These are phyloP conservation scores for Tubosaeta brunneosetosa DNA, from an alignment of 768 basidiomycete genomes.

Conservation along the genomic window DNA sequence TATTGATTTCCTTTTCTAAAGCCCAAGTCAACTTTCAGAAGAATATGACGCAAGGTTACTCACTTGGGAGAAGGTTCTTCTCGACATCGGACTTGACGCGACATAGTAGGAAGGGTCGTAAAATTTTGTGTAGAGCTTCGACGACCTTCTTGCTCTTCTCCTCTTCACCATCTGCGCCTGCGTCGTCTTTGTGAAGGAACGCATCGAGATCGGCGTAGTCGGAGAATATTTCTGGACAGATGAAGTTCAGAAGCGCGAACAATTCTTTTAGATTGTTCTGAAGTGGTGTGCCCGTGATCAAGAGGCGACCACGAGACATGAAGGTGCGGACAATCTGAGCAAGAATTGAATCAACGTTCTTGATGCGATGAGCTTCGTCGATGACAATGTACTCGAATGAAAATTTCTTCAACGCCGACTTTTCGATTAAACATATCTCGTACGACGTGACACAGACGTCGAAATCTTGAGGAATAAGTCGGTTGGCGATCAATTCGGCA, in stretches of 20 bases:
- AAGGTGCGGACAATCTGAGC: constrained; percentile 93
- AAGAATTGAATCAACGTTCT: constrained; percentile 95
- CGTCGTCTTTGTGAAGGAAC: constrained; percentile 88
- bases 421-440: constrained; percentile 95
- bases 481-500: constrained; percentile 68
- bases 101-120: constrained; percentile 89
- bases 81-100: constrained; percentile 97
- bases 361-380: constrained; percentile 98
- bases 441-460: constrained; percentile 95
- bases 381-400: constrained; percentile 97
- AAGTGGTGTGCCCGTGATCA: constrained; percentile 95
- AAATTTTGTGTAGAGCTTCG: constrained; percentile 94
- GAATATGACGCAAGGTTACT: constrained; percentile 10
- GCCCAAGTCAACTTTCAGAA: neutral
- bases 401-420: constrained; percentile 87
- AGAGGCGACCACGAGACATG: constrained; percentile 78
- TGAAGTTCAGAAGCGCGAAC: constrained; percentile 89
- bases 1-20: constrained; percentile 95
- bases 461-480: constrained; percentile 83
- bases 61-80: constrained; percentile 90
- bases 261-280: constrained; percentile 97
- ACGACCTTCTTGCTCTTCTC: constrained; percentile 90
- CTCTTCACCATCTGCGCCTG: constrained; percentile 61
- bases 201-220: constrained; percentile 87
- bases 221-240: constrained; percentile 94